phyloP scores from a whole-genome alignment of 1,284 basidiomycete genomes.

The Ceratobasidium sp. region DNA sequence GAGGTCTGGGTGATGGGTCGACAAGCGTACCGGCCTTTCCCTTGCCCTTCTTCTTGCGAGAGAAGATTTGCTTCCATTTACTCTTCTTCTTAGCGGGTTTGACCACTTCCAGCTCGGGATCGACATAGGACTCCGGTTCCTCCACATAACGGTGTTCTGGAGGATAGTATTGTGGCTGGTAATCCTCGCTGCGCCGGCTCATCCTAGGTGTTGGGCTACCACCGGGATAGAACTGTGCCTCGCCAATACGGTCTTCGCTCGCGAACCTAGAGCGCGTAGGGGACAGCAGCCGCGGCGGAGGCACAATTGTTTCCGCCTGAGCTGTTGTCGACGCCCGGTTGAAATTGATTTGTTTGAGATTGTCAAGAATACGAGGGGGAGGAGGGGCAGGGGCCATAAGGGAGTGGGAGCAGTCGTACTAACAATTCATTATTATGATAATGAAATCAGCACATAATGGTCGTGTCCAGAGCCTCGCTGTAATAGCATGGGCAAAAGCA shows the following conservation, averaged over 20 bases:
- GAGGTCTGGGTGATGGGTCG: not conserved
- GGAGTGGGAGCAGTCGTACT: constrained; percentile 13
- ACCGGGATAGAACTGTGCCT: constrained; percentile 30
- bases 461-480: constrained; percentile 20
- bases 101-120: not conserved
- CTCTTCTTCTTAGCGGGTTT: constrained; percentile 33
- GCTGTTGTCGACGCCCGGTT: constrained; percentile 28
- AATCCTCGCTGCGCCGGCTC: constrained; percentile 12
- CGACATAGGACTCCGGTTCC: constrained; percentile 24
- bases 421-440: constrained; percentile 34
- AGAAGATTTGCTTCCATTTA: constrained; percentile 29
- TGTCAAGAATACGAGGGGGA: constrained; percentile 34
- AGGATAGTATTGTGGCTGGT: not conserved
- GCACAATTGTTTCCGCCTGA: not conserved
- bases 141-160: not conserved
- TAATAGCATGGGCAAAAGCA: constrained; percentile 1
- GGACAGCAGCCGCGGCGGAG: constrained; percentile 2
- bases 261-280: constrained; percentile 40
- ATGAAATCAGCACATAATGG: constrained; percentile 27
- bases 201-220: constrained; percentile 31
- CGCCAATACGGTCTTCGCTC: constrained; percentile 33
- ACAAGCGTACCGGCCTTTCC: not conserved
- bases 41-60: constrained; percentile 32
- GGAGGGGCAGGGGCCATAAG: constrained; percentile 16
- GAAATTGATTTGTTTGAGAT: constrained; percentile 38